Percentiles rank a stretch among this genome's conserved stretches.
These are phyloP conservation scores for Colletotrichum australisinense DNA, from an alignment of 2,329 filamentous ascomycete species.

Conservation along the genomic window DNA sequence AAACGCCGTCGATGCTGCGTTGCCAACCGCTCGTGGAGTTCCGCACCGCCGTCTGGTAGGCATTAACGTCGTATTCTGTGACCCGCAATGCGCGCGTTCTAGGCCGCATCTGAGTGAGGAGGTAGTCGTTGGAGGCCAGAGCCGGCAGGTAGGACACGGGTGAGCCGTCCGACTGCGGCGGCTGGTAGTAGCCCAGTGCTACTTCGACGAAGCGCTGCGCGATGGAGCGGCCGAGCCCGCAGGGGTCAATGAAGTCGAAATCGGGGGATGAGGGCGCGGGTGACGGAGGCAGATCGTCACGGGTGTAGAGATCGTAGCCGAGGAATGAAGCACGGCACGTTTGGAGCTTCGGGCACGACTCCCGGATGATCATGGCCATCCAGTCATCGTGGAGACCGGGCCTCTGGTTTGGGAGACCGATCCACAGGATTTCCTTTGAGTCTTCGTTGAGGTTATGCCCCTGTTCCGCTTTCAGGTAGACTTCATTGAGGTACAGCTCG, in stretches of 20 bases:
- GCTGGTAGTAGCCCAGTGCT: constrained; percentile 53
- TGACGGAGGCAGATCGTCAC: constrained; percentile 43
- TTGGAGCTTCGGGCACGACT: constrained; percentile 47
- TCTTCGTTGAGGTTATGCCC: constrained; percentile 46
- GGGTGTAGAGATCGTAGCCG: constrained; percentile 54
- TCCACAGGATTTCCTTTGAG: constrained; percentile 53
- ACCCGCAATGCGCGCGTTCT: constrained; percentile 38
- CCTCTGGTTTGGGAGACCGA: constrained; percentile 56
- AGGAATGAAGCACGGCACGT: constrained; percentile 57
- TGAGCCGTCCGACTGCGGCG: constrained; percentile 44
- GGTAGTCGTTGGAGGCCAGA: constrained; percentile 36
- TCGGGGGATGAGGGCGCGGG: constrained; percentile 35
- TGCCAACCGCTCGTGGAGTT: constrained; percentile 56
- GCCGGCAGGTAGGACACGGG: constrained; percentile 31
- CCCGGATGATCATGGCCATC: constrained; percentile 56
- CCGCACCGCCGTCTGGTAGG: constrained; percentile 49
- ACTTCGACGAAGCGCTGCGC: constrained; percentile 61
- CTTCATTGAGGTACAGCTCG: constrained; percentile 58
- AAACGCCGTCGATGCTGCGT: constrained; percentile 56
- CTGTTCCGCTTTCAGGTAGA: constrained; percentile 57
- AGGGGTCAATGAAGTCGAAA: constrained; percentile 56
- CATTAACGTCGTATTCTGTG: constrained; percentile 50
- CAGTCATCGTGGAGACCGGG: constrained; percentile 51
- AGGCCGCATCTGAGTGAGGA: constrained; percentile 41
- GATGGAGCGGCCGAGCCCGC: constrained; percentile 51